Evolutionary conservation across 345 rosid species (phyloP).

Genomic region (Turritis glabra): DNA sequence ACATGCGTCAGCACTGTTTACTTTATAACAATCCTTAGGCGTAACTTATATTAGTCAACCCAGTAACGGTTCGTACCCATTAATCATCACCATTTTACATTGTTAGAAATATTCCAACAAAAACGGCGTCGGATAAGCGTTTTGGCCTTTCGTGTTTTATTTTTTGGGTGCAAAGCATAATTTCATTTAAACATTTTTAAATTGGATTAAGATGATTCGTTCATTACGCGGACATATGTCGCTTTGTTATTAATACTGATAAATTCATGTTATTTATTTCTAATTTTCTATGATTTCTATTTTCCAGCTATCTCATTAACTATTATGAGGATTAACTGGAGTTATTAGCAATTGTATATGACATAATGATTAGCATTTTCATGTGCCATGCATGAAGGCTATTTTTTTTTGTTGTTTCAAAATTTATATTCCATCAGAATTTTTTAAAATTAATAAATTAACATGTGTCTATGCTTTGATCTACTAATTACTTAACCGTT

Average conservation of each 20-base stretch:
- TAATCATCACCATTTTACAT: background rate
- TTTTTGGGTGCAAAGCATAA: background rate
- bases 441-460: background rate
- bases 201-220: background rate
- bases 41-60: constrained; percentile 15
- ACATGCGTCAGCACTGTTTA: constrained; percentile 23
- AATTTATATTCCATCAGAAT: background rate
- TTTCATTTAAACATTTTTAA: background rate
- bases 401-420: background rate
- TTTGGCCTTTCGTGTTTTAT: background rate
- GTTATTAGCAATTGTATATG: constrained; percentile 8
- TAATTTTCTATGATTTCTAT: constrained; percentile 20
- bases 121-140: background rate
- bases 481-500: background rate
- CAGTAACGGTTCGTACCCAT: constrained; percentile 2
- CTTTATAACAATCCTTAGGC: background rate
- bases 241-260: background rate
- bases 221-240: constrained; percentile 16
- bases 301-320: constrained; percentile 28
- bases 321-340: constrained; percentile 12
- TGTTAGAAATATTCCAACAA: background rate
- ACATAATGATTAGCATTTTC: constrained; percentile 18
- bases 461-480: background rate
- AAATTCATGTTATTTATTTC: constrained; percentile 19
- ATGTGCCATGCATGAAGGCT: constrained; percentile 36